These are phyloP conservation scores for Basipetospora chlamydospora DNA, from an alignment of 2,329 filamentous ascomycete species.

Conservation along the genomic window DNA sequence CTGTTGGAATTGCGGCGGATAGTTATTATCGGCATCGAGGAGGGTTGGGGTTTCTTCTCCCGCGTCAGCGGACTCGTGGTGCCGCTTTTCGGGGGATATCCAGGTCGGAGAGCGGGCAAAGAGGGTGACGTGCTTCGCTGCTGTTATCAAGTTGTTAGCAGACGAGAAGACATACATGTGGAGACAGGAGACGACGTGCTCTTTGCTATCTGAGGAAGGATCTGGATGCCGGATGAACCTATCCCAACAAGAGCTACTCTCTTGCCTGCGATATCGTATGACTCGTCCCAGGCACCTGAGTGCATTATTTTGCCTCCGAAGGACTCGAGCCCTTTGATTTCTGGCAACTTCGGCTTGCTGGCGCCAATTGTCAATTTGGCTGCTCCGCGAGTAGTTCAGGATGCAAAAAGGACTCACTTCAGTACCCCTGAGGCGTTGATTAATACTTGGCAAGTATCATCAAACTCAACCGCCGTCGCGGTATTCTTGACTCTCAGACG, in stretches of 20 bases:
- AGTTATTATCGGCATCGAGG: too few relatives aligned
- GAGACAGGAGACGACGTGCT: too few relatives aligned
- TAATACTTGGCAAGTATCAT: too few relatives aligned
- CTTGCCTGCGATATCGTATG: constrained; percentile 33
- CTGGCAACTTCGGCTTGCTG: constrained; percentile 50
- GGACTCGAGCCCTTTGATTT: constrained; percentile 40
- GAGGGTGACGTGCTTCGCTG: too few relatives aligned
- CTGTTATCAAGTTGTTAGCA: too few relatives aligned
- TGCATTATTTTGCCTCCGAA: constrained; percentile 45
- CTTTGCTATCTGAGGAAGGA: too few relatives aligned
- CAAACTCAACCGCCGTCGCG: too few relatives aligned
- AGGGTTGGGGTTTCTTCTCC: too few relatives aligned
- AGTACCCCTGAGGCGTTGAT: constrained; percentile 8
- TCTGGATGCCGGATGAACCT: constrained; percentile 45
- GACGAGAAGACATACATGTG: too few relatives aligned
- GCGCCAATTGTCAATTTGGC: too few relatives aligned
- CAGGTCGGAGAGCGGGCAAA: constrained; percentile 52
- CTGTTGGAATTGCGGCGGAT: too few relatives aligned
- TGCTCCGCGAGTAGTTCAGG: too few relatives aligned
- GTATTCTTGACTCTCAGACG: constrained; percentile 3
- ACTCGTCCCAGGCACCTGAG: constrained; percentile 43
- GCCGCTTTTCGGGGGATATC: constrained; percentile 45
- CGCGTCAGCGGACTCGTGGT: constrained; percentile 36
- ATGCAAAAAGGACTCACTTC: constrained; percentile 4
- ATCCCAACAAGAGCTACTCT: constrained; percentile 47